Conservation (phyloP, 176 grass and related monocot species). For the Thinopyrum elongatum region DNA sequence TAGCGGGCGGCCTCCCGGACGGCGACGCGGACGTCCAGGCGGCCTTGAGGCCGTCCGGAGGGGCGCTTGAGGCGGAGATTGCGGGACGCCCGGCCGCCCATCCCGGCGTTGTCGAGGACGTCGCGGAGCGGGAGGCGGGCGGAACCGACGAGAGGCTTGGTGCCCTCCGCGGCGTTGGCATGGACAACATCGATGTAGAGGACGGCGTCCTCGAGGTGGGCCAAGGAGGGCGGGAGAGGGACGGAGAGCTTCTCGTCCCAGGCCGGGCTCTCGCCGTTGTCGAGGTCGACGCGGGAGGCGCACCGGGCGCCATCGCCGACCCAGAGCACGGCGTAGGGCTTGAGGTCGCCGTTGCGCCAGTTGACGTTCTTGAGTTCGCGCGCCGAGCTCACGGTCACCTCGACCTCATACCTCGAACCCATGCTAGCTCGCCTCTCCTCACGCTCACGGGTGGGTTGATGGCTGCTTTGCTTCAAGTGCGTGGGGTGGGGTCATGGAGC, state of each 20-base stretch:
- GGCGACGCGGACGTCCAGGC: slow-evolving; percentile 46
- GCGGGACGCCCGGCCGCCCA: slow-evolving; percentile 5
- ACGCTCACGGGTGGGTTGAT: too few species aligned
- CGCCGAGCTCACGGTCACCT: slow-evolving; percentile 48
- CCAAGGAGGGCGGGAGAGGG: not conserved
- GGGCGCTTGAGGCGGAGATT: slow-evolving; percentile 57
- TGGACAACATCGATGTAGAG: slow-evolving; percentile 32
- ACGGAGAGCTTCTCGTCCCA: slow-evolving; percentile 67
- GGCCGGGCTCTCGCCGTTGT: slow-evolving; percentile 30
- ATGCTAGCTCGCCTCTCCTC: not conserved
- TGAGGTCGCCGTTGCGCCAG: slow-evolving; percentile 66
- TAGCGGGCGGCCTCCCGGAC: slow-evolving; percentile 47
- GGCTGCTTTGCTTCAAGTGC: too few species aligned
- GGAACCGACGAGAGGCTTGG: slow-evolving; percentile 76
- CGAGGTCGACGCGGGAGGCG: slow-evolving; percentile 56
- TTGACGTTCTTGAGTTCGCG: slow-evolving; percentile 77
- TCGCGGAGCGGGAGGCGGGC: not conserved
- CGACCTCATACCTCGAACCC: slow-evolving; percentile 51
- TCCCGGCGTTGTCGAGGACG: not conserved
- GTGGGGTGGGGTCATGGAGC: too few species aligned
- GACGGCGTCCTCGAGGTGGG: slow-evolving; percentile 41
- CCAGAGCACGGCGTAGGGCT: slow-evolving; percentile 59
- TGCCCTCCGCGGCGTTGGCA: slow-evolving; percentile 38
- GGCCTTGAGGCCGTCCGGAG: slow-evolving; percentile 61
- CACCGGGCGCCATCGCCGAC: slow-evolving; percentile 34